Evolutionary conservation across 371 early-diverging fungal genomes (phyloP).

Genomic region (Encephalitozoon romaleae): DNA sequence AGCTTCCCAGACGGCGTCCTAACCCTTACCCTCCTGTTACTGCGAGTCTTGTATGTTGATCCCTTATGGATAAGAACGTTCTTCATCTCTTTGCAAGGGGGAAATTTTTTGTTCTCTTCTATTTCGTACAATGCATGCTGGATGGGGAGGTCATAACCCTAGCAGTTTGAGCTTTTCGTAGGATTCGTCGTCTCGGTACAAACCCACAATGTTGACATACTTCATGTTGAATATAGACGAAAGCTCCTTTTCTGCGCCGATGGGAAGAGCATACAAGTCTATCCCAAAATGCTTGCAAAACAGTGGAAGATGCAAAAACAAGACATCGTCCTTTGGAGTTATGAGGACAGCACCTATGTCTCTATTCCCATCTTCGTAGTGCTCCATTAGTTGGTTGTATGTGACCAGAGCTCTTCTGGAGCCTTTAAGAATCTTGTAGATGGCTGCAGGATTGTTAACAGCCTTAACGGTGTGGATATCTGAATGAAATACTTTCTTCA

Average conservation of each 20-base stretch:
- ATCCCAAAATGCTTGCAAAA: conserved; percentile 37
- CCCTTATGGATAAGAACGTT: conserved; percentile 35
- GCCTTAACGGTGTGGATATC: conserved; percentile 10
- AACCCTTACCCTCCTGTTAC: conserved; percentile 47
- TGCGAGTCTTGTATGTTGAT: conserved; percentile 56
- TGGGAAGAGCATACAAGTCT: background rate
- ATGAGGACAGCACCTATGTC: conserved; percentile 21
- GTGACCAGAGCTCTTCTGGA: background rate
- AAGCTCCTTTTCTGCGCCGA: background rate
- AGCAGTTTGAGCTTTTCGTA: background rate
- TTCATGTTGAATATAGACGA: background rate
- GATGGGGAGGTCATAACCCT: background rate
- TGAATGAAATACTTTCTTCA: background rate
- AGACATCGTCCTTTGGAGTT: background rate
- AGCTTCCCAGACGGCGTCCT: conserved; percentile 44
- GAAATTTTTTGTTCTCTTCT: conserved; percentile 8
- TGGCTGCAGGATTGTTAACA: background rate
- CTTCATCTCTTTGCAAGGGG: conserved; percentile 2
- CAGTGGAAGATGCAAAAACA: conserved; percentile 15
- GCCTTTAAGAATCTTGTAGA: background rate
- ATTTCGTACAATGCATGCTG: background rate
- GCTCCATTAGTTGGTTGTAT: conserved; percentile 42
- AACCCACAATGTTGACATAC: background rate
- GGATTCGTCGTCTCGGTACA: background rate
- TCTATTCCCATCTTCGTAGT: background rate